Conservation (phyloP, 768 basidiomycete genomes). For the Podaxis sp. region DNA sequence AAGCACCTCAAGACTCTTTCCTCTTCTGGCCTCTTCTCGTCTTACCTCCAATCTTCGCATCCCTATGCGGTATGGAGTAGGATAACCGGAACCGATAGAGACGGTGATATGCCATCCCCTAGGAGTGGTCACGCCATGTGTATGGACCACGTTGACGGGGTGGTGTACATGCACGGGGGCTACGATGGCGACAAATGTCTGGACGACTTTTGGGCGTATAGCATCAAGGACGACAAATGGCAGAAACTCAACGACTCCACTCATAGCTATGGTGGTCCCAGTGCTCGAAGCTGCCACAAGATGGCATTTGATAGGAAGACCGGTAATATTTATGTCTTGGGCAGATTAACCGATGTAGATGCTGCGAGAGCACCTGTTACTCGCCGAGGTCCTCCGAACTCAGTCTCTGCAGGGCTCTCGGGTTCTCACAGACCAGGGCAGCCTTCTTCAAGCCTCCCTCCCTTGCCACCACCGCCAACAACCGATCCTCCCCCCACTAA, state of each 20-base stretch:
- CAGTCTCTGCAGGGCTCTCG: neutral
- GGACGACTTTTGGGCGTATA: slow-evolving; percentile 78
- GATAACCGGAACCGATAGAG: slow-evolving; percentile 53
- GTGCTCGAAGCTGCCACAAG: slow-evolving; percentile 73
- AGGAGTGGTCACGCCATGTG: slow-evolving; percentile 84
- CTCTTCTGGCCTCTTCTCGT: slow-evolving; percentile 54
- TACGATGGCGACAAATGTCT: slow-evolving; percentile 71
- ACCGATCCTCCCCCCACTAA: slow-evolving; percentile 14
- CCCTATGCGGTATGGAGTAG: slow-evolving; percentile 61
- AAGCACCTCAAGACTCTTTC: slow-evolving; percentile 44
- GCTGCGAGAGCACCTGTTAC: slow-evolving; percentile 13
- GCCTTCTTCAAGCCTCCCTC: neutral
- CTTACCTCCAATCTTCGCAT: slow-evolving; percentile 52
- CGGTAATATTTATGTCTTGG: slow-evolving; percentile 69
- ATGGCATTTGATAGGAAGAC: slow-evolving; percentile 76
- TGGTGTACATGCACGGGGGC: slow-evolving; percentile 76
- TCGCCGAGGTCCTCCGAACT: neutral
- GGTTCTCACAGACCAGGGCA: neutral
- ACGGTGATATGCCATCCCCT: slow-evolving; percentile 60
- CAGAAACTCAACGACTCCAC: slow-evolving; percentile 52
- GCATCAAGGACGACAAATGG: slow-evolving; percentile 59
- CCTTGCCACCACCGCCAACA: slow-evolving; percentile 1
- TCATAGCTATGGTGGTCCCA: slow-evolving; percentile 60
- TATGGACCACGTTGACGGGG: slow-evolving; percentile 55
- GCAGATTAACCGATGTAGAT: slow-evolving; percentile 59